phyloP scores from a whole-genome alignment of 2,329 filamentous ascomycete genomes.

The Xylariaceae sp. region DNA sequence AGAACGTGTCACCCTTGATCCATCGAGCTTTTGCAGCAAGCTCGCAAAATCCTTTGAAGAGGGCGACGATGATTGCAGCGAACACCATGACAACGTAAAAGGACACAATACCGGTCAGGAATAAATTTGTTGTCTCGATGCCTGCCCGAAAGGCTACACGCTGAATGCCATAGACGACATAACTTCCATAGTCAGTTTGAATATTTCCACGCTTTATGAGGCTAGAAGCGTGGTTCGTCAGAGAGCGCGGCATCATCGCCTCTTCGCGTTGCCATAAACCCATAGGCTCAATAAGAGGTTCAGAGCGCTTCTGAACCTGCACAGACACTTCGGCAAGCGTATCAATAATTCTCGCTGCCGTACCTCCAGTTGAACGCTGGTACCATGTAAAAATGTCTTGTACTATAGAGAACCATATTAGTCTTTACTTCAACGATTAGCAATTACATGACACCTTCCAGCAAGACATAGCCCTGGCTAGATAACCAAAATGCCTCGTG shows the following conservation, averaged over 20 bases:
- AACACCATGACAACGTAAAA: slow-evolving; percentile 83
- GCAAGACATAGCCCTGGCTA: too few species aligned
- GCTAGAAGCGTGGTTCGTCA: slow-evolving; percentile 41
- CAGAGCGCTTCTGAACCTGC: slow-evolving; percentile 73
- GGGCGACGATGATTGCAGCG: slow-evolving; percentile 72
- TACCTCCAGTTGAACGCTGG: slow-evolving; percentile 89
- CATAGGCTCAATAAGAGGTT: slow-evolving; percentile 44
- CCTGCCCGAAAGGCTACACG: slow-evolving; percentile 84
- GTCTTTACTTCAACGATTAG: slow-evolving; percentile 5
- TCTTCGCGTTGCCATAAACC: slow-evolving; percentile 61
- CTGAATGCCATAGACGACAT: slow-evolving; percentile 79
- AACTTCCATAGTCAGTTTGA: slow-evolving; percentile 59
- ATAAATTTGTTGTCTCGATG: slow-evolving; percentile 91
- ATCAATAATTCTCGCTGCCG: slow-evolving; percentile 78
- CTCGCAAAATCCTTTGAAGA: slow-evolving; percentile 85
- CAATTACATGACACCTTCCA: not conserved
- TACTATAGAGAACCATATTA: slow-evolving; percentile 51
- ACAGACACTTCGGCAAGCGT: slow-evolving; percentile 77
- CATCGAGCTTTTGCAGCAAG: slow-evolving; percentile 73
- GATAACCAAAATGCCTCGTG: too few species aligned
- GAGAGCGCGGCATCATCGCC: slow-evolving; percentile 55
- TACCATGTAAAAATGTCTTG: slow-evolving; percentile 94
- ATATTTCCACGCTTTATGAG: slow-evolving; percentile 62
- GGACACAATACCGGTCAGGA: slow-evolving; percentile 88
- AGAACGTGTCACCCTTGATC: slow-evolving; percentile 85